Evolutionary conservation across 1,139 yeast genomes (phyloP), one percentile per base, ranked within the genome.

Genomic region (Yarrowia galli): DNA sequence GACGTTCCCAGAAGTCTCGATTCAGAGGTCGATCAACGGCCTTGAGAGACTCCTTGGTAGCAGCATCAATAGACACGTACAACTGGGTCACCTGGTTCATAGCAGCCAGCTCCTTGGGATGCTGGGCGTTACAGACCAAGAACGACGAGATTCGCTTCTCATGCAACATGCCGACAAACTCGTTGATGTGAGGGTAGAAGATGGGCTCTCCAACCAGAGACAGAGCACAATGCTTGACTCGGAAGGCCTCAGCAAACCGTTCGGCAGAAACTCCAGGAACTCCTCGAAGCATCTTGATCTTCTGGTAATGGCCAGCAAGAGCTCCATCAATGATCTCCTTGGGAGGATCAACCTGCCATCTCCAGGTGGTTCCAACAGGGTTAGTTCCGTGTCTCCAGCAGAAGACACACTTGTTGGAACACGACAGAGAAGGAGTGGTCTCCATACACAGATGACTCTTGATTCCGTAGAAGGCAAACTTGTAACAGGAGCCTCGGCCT

Each of bases 321-420:
- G 97, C 98, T 42, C 97, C 97, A 67, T 89, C 86, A 71, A 92
- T 77, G 67, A 92, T 91, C 70, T 83, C 87, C 73, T 91, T 95
- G 0, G 98, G 97, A 25, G 89, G 88, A 77, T 92, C 97, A 32
- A 92, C 89, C 74, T 91, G 95, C 98, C 98, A 92, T 75, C 98
- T 83, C 98, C 98, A 92, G 73, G 89, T 89, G 58, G 96, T 92
- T 35, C 97, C 97, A 1, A 93, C 98, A 0, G 98, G 98, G 74
- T 92, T 93, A 3, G 98, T 92, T 64, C 98, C 98, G 76, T 93
- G 98, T 76, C 98, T 85, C 98, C 98, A 92, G 79, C 98, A 92
- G 76, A 92, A 92, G 2, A 92, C 98, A 83, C 98, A 92, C 77
- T 92, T 92, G 76, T 92, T 92, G 12, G 97, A 91, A 77, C 98